These are phyloP conservation scores for Penicillium sp. DNA, from an alignment of 2,329 filamentous ascomycete genomes.

Conservation along the genomic window DNA sequence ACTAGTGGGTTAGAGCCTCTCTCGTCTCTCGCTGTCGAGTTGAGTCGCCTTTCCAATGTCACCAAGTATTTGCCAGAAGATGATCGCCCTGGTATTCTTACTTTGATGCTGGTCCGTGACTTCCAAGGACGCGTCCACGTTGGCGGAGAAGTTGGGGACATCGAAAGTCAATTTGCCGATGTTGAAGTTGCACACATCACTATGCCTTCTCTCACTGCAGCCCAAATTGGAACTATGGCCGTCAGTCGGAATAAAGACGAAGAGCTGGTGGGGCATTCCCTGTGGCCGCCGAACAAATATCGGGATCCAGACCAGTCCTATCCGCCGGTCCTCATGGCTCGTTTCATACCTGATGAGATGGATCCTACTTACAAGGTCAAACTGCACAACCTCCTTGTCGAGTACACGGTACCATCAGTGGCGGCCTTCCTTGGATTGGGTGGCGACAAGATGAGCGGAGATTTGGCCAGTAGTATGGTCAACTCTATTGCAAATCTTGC, in stretches of 20 bases:
- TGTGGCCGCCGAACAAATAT: constrained; percentile 34
- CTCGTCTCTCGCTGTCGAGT: constrained; percentile 70
- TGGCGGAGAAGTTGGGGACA: constrained; percentile 65
- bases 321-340: constrained; percentile 72
- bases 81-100: constrained; percentile 83
- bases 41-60: constrained; percentile 79
- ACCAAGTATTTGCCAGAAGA: constrained; percentile 95
- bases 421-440: constrained; percentile 73
- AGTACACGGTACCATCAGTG: constrained; percentile 82
- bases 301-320: constrained; percentile 14
- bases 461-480: constrained; percentile 72
- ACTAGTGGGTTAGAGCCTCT: constrained; percentile 66
- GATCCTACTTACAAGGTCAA: constrained; percentile 88
- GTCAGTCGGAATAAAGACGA: constrained; percentile 66
- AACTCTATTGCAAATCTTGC: constrained; percentile 76
- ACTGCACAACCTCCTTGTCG: constrained; percentile 76
- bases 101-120: constrained; percentile 65
- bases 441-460: constrained; percentile 65
- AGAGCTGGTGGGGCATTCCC: constrained; percentile 66
- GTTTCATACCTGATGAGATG: constrained; percentile 90
- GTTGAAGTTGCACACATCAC: constrained; percentile 78
- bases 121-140: constrained; percentile 62
- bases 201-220: constrained; percentile 75
- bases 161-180: constrained; percentile 58
- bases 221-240: constrained; percentile 65